These are phyloP conservation scores for Aspergillus alliaceus DNA, from an alignment of 2,329 filamentous ascomycete species.

Conservation along the genomic window DNA sequence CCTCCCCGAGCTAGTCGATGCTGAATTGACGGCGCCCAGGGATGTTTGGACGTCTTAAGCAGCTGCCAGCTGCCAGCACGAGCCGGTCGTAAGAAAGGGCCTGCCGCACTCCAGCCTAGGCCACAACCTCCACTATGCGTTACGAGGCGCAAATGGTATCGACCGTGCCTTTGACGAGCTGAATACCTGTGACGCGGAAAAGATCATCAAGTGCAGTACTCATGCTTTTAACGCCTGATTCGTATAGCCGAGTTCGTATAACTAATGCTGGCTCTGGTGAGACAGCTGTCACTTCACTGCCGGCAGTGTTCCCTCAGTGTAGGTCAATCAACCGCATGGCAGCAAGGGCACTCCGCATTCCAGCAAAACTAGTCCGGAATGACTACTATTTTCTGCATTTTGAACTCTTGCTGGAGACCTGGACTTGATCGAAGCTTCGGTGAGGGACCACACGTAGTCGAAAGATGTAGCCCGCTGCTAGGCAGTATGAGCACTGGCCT, in stretches of 20 bases:
- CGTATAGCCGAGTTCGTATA: constrained; percentile 38
- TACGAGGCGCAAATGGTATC: constrained; percentile 6
- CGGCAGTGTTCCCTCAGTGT: constrained; percentile 14
- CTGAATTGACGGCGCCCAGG: constrained; percentile 36
- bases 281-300: constrained; percentile 32
- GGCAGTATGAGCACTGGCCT: neutral
- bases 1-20: constrained; percentile 32
- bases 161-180: constrained; percentile 19
- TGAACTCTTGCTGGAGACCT: neutral
- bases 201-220: constrained; percentile 18
- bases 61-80: constrained; percentile 40
- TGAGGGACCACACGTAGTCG: neutral
- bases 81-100: constrained; percentile 34
- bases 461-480: neutral
- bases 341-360: constrained; percentile 39
- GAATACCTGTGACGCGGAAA: constrained; percentile 28
- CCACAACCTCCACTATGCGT: constrained; percentile 16
- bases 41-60: constrained; percentile 29
- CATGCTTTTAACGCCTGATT: constrained; percentile 29
- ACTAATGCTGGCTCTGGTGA: constrained; percentile 34
- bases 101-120: constrained; percentile 1
- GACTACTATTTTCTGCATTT: constrained; percentile 19
- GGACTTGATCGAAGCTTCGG: neutral
- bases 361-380: constrained; percentile 40
- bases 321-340: constrained; percentile 33